phyloP scores from a whole-genome alignment of 179 eudicot genomes.

The Sideroxylon spinosum region DNA sequence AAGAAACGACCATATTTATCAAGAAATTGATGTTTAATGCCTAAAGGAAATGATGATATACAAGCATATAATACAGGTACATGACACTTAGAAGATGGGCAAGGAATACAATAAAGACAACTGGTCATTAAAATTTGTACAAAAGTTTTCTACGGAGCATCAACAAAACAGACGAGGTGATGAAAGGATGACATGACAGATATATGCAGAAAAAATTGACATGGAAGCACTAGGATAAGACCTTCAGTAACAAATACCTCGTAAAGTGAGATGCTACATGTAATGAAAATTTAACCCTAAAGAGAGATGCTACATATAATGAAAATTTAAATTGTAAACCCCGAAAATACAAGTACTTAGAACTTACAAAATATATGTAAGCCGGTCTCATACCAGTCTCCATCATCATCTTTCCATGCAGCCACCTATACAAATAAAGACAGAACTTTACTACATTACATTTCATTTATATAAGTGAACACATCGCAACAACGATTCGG shows the following conservation, averaged over 20 bases:
- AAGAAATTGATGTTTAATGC: background rate
- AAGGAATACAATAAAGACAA: constrained; percentile 11
- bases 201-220: background rate
- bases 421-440: constrained; percentile 49
- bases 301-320: background rate
- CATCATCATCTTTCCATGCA: constrained; percentile 98
- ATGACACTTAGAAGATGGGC: constrained; percentile 5
- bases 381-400: constrained; percentile 99
- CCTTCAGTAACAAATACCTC: background rate
- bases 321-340: background rate
- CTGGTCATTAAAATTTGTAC: background rate
- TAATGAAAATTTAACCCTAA: background rate
- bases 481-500: background rate
- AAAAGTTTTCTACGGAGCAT: background rate
- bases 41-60: constrained; percentile 3
- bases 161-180: background rate
- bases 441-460: constrained; percentile 5
- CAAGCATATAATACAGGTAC: background rate
- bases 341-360: background rate
- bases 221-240: constrained; percentile 3
- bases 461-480: background rate
- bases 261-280: too few relatives aligned
- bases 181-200: background rate
- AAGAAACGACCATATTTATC: constrained; percentile 18
- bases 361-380: constrained; percentile 97